Evolutionary conservation across 1,139 yeast genomes (phyloP).

Genomic region (Suhomyces anneliseae): DNA sequence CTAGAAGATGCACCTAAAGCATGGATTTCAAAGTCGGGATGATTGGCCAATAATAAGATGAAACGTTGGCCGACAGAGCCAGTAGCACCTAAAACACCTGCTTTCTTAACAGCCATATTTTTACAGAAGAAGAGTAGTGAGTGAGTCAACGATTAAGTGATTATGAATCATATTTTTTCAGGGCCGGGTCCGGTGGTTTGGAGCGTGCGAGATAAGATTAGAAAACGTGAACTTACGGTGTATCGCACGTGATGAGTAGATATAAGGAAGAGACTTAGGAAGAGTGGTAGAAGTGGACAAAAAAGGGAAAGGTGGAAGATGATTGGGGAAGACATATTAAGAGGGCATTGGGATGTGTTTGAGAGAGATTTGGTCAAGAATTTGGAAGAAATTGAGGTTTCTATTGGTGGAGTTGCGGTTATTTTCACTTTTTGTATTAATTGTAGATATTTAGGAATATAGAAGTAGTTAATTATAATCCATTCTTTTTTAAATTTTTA

Average conservation of each 20-base stretch:
- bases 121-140: background rate
- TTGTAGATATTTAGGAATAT: too few relatives aligned
- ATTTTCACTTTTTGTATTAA: too few relatives aligned
- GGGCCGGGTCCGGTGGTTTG: conserved; percentile 10
- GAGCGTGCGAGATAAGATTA: conserved; percentile 1
- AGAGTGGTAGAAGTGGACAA: background rate
- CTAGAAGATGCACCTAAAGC: conserved; percentile 92
- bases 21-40: conserved; percentile 84
- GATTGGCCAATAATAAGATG: conserved; percentile 76
- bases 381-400: too few relatives aligned
- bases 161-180: conserved; percentile 9
- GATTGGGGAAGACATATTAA: too few relatives aligned
- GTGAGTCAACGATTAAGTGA: background rate
- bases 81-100: conserved; percentile 96
- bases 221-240: background rate
- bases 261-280: background rate
- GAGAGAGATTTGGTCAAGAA: too few relatives aligned
- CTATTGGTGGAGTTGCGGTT: too few relatives aligned
- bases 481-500: too few relatives aligned
- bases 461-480: too few relatives aligned
- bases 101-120: conserved; percentile 38
- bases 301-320: background rate
- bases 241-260: background rate
- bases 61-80: conserved; percentile 98
- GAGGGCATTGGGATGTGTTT: too few relatives aligned